Evolutionary conservation across 2,329 filamentous ascomycete genomes (phyloP), one percentile per base, ranked within the genome.

Genomic region (Dendryphion nanum): DNA sequence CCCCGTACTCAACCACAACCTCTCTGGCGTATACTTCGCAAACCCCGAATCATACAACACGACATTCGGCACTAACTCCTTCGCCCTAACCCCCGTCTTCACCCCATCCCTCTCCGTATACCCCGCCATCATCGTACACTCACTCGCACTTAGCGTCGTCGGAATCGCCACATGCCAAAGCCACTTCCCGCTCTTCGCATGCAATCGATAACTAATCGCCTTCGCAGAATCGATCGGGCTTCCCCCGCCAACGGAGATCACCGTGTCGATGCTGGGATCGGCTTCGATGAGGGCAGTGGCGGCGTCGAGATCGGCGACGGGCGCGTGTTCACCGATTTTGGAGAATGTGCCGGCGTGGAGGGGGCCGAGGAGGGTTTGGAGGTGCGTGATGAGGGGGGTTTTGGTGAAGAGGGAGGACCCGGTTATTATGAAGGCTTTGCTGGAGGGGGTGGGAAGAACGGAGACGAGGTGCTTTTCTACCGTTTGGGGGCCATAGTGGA

Each of bases 391-490:
- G 6, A 80, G 63, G 0, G 68, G 62, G 0, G 77, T 79, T 48
- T 78, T 79, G 29, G 57, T 74, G 5, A 74, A 72, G 5, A 80
- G 67, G 0, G 76, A 78, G 29, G 59, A 65, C 17, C 76, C 75
- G 1, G 77, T 79, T 30, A 80, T 71, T 50, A 80, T 75, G 59
- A 79, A 79, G 2, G 76, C 77, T 60, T 77, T 77, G 35, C 74
- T 77, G 3, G 51, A 54, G 3, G 60, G 50, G 8, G 42, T 63
- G 0, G 68, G 74, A 0, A 79, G 67, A 35, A 63, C 66, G 15
- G 66, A 59, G 10, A 73, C 42, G 2, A 79, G 60, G 45, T 78
- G 64, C 7, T 69, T 67, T 39, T 65, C 41, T 3, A 79, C 75
- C 6, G 67, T 70, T 18, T 65, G 53, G 4, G 70, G 53, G 12